Conservation (phyloP, 2,329 filamentous ascomycete genomes). For the Fusarium oligoseptatum region DNA sequence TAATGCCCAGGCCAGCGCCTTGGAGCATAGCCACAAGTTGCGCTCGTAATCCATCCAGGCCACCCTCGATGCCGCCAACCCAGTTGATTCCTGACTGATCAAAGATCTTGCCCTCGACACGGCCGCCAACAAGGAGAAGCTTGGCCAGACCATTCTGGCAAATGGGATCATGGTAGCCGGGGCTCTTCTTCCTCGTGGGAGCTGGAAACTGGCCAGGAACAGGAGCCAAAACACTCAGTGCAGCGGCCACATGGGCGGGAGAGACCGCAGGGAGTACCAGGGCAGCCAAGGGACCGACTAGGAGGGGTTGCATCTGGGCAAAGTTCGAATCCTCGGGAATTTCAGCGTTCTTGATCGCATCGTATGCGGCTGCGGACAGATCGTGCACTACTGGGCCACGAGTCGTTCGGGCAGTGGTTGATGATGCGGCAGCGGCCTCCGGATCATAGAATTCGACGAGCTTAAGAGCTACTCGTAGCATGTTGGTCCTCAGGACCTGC, state of each 20-base stretch:
- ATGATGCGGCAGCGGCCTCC: conserved; percentile 52
- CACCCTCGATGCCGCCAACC: conserved; percentile 82
- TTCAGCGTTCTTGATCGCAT: conserved; percentile 57
- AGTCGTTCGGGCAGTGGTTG: conserved; percentile 48
- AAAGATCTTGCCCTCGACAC: conserved; percentile 88
- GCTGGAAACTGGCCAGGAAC: conserved; percentile 80
- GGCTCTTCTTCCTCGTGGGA: conserved; percentile 80
- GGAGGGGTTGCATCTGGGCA: conserved; percentile 76
- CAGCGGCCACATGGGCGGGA: conserved; percentile 85
- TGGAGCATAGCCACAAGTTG: conserved; percentile 87
- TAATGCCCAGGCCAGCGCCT: conserved; percentile 81
- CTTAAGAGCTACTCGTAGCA: conserved; percentile 86
- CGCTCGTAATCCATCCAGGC: conserved; percentile 82
- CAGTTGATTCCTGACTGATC: conserved; percentile 77
- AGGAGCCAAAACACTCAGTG: conserved; percentile 82
- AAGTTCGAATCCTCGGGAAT: conserved; percentile 59
- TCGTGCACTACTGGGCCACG: conserved; percentile 61
- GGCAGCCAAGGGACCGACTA: conserved; percentile 85
- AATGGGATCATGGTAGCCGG: conserved; percentile 82
- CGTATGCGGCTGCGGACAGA: conserved; percentile 66
- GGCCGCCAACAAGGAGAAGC: conserved; percentile 85
- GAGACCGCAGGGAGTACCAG: conserved; percentile 86
- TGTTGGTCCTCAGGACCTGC: conserved; percentile 88
- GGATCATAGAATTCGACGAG: conserved; percentile 86
- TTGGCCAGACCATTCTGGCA: conserved; percentile 90